phyloP scores from a whole-genome alignment of 768 basidiomycete species.

The Xerocomus spinulosus region DNA sequence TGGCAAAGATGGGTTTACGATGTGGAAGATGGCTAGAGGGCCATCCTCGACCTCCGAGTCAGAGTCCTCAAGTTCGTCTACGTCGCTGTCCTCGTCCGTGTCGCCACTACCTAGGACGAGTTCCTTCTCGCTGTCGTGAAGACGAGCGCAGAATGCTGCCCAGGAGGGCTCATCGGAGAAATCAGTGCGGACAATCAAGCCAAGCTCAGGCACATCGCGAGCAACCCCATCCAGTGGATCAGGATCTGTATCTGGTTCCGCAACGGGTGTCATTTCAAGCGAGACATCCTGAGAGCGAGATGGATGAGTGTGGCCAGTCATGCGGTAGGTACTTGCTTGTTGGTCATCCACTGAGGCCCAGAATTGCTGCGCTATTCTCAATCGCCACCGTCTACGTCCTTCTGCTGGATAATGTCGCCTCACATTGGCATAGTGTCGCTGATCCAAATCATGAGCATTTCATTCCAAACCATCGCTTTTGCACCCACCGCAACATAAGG shows the following conservation, averaged over 20 bases:
- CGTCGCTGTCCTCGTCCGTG: conserved; percentile 19
- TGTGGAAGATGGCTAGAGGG: conserved; percentile 45
- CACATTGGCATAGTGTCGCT: conserved; percentile 41
- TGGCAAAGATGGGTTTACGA: conserved; percentile 44
- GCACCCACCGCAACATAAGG: conserved; percentile 20
- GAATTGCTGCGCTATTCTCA: conserved; percentile 50
- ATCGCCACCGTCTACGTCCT: conserved; percentile 53
- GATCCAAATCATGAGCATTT: conserved; percentile 6
- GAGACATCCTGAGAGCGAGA: conserved; percentile 12
- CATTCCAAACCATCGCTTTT: background rate
- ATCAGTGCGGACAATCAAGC: conserved; percentile 70
- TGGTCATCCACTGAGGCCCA: conserved; percentile 30
- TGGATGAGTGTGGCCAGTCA: background rate
- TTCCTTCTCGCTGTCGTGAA: conserved; percentile 57
- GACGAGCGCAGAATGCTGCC: conserved; percentile 45
- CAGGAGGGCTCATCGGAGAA: conserved; percentile 66
- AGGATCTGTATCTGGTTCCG: conserved; percentile 35
- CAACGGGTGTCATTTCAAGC: conserved; percentile 14
- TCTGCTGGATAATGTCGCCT: conserved; percentile 46
- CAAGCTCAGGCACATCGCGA: conserved; percentile 46
- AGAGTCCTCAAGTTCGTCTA: too few species aligned
- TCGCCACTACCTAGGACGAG: conserved; percentile 32
- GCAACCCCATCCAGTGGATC: conserved; percentile 53
- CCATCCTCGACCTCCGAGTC: conserved; percentile 32
- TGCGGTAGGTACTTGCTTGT: background rate